These are phyloP conservation scores for Sarocladiaceae sp. DNA, from an alignment of 2,329 filamentous ascomycete species.

Conservation along the genomic window DNA sequence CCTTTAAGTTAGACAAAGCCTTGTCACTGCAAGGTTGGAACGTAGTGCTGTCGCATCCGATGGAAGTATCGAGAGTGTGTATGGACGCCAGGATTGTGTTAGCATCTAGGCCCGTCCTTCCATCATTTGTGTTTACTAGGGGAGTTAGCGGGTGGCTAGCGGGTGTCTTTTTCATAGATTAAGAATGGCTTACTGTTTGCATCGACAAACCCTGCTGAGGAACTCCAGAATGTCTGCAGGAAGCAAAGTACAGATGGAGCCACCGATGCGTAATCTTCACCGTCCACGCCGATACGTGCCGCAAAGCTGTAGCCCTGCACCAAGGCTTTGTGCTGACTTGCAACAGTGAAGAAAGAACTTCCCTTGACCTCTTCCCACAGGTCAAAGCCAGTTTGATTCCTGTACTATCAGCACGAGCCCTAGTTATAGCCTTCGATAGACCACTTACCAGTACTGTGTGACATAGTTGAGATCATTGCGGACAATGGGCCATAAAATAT, in stretches of 20 bases:
- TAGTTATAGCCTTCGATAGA: neutral
- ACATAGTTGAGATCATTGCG: constrained; percentile 72
- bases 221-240: constrained; percentile 66
- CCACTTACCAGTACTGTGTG: constrained; percentile 58
- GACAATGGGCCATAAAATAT: constrained; percentile 65
- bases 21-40: constrained; percentile 72
- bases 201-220: constrained; percentile 51
- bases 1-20: constrained; percentile 70
- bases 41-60: constrained; percentile 52
- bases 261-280: constrained; percentile 53
- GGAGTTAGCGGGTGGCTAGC: neutral
- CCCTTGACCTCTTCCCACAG: constrained; percentile 78
- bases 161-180: neutral
- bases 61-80: constrained; percentile 59
- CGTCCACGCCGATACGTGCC: constrained; percentile 52
- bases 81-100: constrained; percentile 64
- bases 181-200: constrained; percentile 50
- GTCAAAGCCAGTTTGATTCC: constrained; percentile 60
- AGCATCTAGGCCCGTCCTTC: constrained; percentile 62
- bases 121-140: constrained; percentile 49
- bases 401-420: constrained; percentile 14
- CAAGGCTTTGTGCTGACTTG: constrained; percentile 62
- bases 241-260: constrained; percentile 69
- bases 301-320: constrained; percentile 64
- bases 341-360: constrained; percentile 73